These are phyloP conservation scores for Ramularia collo-cygni DNA, from an alignment of 2,329 filamentous ascomycete genomes.

Conservation along the genomic window DNA sequence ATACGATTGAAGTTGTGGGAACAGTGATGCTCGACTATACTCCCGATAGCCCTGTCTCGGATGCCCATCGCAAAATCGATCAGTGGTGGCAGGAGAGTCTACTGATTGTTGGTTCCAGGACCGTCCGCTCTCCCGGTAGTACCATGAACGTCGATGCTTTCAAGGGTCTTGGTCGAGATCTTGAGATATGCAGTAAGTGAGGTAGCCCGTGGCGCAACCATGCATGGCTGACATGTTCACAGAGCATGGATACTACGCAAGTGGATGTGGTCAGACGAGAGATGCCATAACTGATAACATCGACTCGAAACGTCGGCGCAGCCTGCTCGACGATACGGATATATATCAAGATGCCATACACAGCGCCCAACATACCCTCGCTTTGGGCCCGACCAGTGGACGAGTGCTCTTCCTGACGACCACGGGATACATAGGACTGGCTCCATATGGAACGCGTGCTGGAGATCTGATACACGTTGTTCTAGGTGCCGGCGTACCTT, in stretches of 20 bases:
- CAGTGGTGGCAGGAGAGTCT: conserved; percentile 24
- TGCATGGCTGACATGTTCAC: background rate
- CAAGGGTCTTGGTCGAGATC: conserved; percentile 17
- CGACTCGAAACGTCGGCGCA: conserved; percentile 12
- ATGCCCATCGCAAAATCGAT: conserved; percentile 11
- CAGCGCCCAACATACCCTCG: conserved; percentile 22
- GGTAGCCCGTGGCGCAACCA: background rate
- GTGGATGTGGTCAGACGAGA: background rate
- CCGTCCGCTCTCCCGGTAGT: conserved; percentile 23
- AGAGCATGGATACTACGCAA: conserved; percentile 14
- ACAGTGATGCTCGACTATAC: conserved; percentile 13
- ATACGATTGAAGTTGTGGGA: conserved; percentile 22
- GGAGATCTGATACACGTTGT: conserved; percentile 26
- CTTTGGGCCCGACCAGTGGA: conserved; percentile 24
- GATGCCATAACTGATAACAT: background rate
- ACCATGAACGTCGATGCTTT: conserved; percentile 23
- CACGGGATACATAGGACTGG: conserved; percentile 24
- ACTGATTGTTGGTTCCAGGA: conserved; percentile 17
- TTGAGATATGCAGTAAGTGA: conserved; percentile 12
- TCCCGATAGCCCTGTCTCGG: background rate
- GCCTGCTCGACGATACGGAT: conserved; percentile 23
- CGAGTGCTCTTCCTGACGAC: conserved; percentile 23
- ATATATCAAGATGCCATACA: conserved; percentile 12
- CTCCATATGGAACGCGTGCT: conserved; percentile 20
- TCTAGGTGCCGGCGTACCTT: conserved; percentile 22